These are phyloP conservation scores for Zygoascus biomembranicola DNA, from an alignment of 805 yeast species.

Conservation along the genomic window DNA sequence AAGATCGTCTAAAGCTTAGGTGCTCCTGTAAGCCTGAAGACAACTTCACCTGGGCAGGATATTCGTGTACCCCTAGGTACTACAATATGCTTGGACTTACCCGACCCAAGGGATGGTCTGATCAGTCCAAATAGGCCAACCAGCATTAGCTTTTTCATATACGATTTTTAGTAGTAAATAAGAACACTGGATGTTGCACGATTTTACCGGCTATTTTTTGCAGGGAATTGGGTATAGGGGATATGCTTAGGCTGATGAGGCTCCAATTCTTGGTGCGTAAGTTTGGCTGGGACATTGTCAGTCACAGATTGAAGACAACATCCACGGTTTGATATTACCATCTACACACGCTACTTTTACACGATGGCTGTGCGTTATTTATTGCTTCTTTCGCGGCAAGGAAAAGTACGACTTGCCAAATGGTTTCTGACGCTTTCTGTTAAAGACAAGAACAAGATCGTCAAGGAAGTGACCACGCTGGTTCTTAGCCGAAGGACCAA, in stretches of 20 bases:
- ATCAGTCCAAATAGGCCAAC: conserved; percentile 24
- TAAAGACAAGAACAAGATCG: conserved; percentile 76
- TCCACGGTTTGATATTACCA: too few relatives aligned
- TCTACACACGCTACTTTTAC: too few relatives aligned
- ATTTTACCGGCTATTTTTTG: too few relatives aligned
- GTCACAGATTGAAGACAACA: too few relatives aligned
- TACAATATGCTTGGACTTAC: conserved; percentile 24
- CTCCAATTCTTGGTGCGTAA: too few relatives aligned
- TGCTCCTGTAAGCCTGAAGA: conserved; percentile 70
- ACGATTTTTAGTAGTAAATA: neutral
- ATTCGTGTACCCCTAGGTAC: conserved; percentile 32
- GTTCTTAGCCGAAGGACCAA: conserved; percentile 80
- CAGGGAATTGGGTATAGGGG: too few relatives aligned
- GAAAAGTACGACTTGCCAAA: conserved; percentile 84
- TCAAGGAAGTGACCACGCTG: conserved; percentile 77
- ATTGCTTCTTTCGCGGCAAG: conserved; percentile 83
- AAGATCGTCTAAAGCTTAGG: conserved; percentile 45
- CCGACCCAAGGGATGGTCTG: conserved; percentile 27
- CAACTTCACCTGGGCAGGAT: conserved; percentile 33
- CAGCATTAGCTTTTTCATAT: neutral
- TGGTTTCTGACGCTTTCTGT: conserved; percentile 86
- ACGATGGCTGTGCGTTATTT: conserved; percentile 71
- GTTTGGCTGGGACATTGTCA: too few relatives aligned
- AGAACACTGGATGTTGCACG: neutral
- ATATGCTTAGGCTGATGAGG: too few relatives aligned